phyloP scores from a whole-genome alignment of 257 asterid species.

The Nicotiana undulata region DNA sequence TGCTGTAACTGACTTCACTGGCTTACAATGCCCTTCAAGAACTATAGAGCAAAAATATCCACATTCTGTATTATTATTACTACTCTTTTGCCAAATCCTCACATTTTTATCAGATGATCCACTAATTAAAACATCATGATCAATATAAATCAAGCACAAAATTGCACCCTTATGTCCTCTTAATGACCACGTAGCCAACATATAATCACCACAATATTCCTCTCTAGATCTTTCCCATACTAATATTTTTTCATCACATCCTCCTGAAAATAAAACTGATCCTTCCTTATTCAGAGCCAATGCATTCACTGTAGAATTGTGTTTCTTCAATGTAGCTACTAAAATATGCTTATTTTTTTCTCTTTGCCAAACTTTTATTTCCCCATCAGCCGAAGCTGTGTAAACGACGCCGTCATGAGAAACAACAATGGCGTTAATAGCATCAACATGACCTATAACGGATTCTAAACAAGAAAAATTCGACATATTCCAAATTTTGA shows the following conservation, averaged over 20 bases:
- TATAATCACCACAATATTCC: constrained; percentile 14
- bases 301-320: constrained; percentile 51
- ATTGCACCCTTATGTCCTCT: constrained; percentile 70
- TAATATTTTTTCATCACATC: constrained; percentile 66
- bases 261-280: constrained; percentile 54
- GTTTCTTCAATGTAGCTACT: constrained; percentile 53
- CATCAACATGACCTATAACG: constrained; percentile 78
- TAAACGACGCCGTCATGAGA: constrained; percentile 34
- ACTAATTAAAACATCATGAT: constrained; percentile 41
- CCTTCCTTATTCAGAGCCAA: constrained; percentile 49
- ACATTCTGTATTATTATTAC: constrained; percentile 46
- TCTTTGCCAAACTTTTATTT: constrained; percentile 61
- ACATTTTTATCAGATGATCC: constrained; percentile 70
- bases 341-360: constrained; percentile 31
- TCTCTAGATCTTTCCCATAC: constrained; percentile 52
- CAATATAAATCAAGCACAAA: constrained; percentile 46
- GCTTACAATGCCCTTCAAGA: constrained; percentile 66
- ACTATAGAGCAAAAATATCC: constrained; percentile 33
- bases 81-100: constrained; percentile 51
- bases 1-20: constrained; percentile 56
- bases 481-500: constrained; percentile 70
- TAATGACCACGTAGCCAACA: constrained; percentile 36
- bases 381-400: constrained; percentile 80
- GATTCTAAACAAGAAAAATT: constrained; percentile 83
- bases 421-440: constrained; percentile 50